Evolutionary conservation across 225 moss, liverwort and hornwort species (phyloP), one percentile per base, ranked within the genome.

Genomic region (Polytrichum formosum): DNA sequence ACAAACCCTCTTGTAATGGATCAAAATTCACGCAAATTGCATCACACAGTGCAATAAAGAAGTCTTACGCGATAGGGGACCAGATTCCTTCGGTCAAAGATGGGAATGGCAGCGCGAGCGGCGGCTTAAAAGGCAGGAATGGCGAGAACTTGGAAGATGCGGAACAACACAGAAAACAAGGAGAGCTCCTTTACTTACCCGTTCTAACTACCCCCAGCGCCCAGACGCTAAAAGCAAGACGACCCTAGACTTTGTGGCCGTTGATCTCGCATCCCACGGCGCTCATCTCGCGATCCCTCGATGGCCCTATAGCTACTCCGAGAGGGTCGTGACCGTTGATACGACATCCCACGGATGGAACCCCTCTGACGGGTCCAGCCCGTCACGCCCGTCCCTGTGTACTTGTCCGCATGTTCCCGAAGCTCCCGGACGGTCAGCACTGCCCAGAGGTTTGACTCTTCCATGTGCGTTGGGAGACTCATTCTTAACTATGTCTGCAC

Each of bases 81-180:
- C 53, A 6, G 53, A 53, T 67, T 53, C 54, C 67, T 26, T 26
- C 53, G 54, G 19, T 53, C 26, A 26, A 26, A 67, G 23, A 54
- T 55, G 21, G 25, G 6, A 53, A 54, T 54, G 67, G 67, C 54
- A 67, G 19, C 67, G 54, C 23, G 67, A 55, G 53, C 67, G 27
- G 19, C n/a, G 67, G 13, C 54, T 67, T 66, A 66, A 66, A 66
- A n/a, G 46, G 66, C 20, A 46, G 10, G 8, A 21, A 53, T 23
- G 46, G 37, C 13, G 25, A 67, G 6, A 54, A 27, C 58, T 20
- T 19, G n/a, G 54, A 54, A 67, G 67, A 67, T 67, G 67, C 54
- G 67, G 67, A 67, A 54, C 53, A 67, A 54, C 67, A 67, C 67
- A 67, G 67, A 23, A 67, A 46, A 67, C 20, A 63, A 63, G 62